Conservation (phyloP, 2,329 filamentous ascomycete genomes). For the Aspergillus latus region DNA sequence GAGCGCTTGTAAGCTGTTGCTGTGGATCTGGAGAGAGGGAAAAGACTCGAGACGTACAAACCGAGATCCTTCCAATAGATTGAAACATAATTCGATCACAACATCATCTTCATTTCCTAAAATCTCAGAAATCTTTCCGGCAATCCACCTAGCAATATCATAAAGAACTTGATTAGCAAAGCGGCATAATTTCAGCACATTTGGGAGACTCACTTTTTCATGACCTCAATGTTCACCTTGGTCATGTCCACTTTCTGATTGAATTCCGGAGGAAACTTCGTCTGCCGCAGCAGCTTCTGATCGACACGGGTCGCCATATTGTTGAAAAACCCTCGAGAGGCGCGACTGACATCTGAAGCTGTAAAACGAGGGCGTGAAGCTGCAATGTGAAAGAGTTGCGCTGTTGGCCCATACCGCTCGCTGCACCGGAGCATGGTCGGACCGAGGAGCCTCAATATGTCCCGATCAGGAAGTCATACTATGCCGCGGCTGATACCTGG, state of each 20-base stretch:
- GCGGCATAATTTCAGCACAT: slow-evolving; percentile 8
- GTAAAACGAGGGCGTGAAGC: slow-evolving; percentile 5
- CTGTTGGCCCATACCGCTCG: slow-evolving; percentile 9
- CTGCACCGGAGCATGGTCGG: slow-evolving; percentile 17
- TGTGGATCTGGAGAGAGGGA: neutral
- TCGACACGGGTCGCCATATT: slow-evolving; percentile 81
- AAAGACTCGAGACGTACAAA: slow-evolving; percentile 59
- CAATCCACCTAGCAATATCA: slow-evolving; percentile 73
- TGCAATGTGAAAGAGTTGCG: slow-evolving; percentile 13
- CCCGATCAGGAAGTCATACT: slow-evolving; percentile 9
- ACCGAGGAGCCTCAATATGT: slow-evolving; percentile 21
- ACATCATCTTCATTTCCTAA: slow-evolving; percentile 94
- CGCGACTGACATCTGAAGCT: neutral
- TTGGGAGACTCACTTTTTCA: slow-evolving; percentile 75
- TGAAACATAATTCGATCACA: slow-evolving; percentile 79
- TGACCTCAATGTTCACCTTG: slow-evolving; percentile 95
- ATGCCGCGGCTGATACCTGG: neutral
- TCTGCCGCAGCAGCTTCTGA: slow-evolving; percentile 83
- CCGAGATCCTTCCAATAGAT: slow-evolving; percentile 68
- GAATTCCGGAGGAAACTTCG: slow-evolving; percentile 92
- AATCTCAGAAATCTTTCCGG: slow-evolving; percentile 80
- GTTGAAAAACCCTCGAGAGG: slow-evolving; percentile 33
- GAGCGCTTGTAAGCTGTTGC: slow-evolving; percentile 4
- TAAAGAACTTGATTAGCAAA: slow-evolving; percentile 2
- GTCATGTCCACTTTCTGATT: slow-evolving; percentile 94